phyloP scores from a whole-genome alignment of 1,284 basidiomycete genomes.

The Sutorius eximius region DNA sequence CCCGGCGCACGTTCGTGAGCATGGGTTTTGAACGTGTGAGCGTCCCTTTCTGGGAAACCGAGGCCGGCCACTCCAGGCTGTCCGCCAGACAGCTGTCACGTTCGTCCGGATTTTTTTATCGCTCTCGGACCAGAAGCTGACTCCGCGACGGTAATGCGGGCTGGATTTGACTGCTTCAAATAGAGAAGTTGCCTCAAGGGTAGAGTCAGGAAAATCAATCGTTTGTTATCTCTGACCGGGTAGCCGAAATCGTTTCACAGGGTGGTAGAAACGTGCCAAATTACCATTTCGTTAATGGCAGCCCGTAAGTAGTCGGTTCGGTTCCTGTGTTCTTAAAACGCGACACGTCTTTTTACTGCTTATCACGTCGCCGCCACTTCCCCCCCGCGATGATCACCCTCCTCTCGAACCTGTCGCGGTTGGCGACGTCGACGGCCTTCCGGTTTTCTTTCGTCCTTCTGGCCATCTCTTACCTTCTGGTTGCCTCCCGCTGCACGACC shows the following conservation, averaged over 20 bases:
- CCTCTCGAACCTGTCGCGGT: conserved; percentile 11
- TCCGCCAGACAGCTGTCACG: conserved; percentile 12
- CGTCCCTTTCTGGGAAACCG: conserved; percentile 2
- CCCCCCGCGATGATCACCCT: conserved; percentile 25
- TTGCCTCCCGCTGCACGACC: conserved; percentile 37
- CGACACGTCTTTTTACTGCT: conserved; percentile 7
- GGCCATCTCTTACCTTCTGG: conserved; percentile 35
- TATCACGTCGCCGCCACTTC: conserved; percentile 26
- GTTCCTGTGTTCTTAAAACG: conserved; percentile 27
- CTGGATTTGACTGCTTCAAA: background rate
- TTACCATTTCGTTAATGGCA: conserved; percentile 11
- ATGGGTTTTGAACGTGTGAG: conserved; percentile 11
- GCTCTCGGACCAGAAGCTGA: background rate
- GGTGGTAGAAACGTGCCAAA: conserved; percentile 24
- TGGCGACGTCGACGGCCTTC: conserved; percentile 27
- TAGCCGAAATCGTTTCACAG: conserved; percentile 23
- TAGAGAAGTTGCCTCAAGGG: conserved; percentile 17
- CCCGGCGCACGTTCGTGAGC: conserved; percentile 18
- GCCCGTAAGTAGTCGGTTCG: conserved; percentile 11
- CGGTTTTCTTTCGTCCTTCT: conserved; percentile 28
- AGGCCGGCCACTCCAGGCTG: background rate
- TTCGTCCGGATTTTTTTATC: conserved; percentile 14
- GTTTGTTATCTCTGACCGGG: conserved; percentile 19
- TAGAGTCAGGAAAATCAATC: conserved; percentile 2
- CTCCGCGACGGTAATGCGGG: background rate